Conservation (phyloP, 352 stramenopile genomes). For the Phytopythium boreale region DNA sequence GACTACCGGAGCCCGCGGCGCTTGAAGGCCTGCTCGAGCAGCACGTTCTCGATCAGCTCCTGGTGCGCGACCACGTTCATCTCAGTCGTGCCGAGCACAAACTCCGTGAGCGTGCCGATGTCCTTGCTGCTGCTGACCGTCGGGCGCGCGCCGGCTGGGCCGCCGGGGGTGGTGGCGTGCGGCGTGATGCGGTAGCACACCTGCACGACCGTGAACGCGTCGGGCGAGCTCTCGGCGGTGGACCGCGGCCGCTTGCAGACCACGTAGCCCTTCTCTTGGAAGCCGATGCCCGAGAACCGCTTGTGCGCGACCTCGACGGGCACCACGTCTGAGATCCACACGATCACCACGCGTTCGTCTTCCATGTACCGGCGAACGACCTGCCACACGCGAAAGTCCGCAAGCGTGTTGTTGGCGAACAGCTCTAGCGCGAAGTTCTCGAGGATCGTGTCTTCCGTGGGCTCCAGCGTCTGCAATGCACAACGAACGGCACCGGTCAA, state of each 20-base stretch:
- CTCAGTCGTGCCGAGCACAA: conserved; percentile 26
- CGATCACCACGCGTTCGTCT: conserved; percentile 27
- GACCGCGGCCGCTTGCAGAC: conserved; percentile 22
- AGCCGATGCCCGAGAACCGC: conserved; percentile 23
- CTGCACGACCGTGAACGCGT: conserved; percentile 30
- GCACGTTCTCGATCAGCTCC: conserved; percentile 34
- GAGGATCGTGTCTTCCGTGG: conserved; percentile 25
- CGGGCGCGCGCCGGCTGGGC: conserved; percentile 1
- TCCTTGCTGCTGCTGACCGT: conserved; percentile 23
- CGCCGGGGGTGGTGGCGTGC: conserved; percentile 16
- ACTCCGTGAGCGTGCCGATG: conserved; percentile 27
- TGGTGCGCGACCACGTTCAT: conserved; percentile 30
- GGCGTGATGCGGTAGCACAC: conserved; percentile 39
- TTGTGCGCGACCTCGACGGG: conserved; percentile 27
- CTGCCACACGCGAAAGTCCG: conserved; percentile 34
- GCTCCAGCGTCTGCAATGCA: background rate
- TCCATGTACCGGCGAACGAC: conserved; percentile 32
- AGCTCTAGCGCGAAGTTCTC: conserved; percentile 40
- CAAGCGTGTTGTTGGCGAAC: conserved; percentile 24
- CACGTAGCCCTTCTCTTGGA: conserved; percentile 29
- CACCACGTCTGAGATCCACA: conserved; percentile 29
- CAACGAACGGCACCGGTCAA: background rate
- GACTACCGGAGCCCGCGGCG: background rate
- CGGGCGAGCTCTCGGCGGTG: conserved; percentile 11
- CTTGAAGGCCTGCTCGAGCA: conserved; percentile 27